These are phyloP conservation scores for Acorus calamus DNA, from an alignment of 106 monocot genomes.

Conservation along the genomic window DNA sequence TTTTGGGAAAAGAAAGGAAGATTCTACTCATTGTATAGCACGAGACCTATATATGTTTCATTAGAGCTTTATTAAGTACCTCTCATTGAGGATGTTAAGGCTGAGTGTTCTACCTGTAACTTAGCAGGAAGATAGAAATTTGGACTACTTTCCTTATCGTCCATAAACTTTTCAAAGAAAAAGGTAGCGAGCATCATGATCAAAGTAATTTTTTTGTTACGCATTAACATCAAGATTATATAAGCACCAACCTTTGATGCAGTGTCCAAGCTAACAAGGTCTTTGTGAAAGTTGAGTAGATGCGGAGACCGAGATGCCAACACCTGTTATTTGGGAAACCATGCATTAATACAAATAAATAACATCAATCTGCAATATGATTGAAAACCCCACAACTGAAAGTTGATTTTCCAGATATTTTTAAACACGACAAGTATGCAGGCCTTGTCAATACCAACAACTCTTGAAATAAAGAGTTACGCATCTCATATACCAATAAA, in stretches of 20 bases:
- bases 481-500: neutral
- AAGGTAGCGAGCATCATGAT: neutral
- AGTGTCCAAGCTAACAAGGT: slow-evolving; percentile 71
- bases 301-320: slow-evolving; percentile 72
- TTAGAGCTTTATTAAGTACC: too few relatives aligned
- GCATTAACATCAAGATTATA: slow-evolving; percentile 3
- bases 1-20: too few relatives aligned
- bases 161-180: too few relatives aligned
- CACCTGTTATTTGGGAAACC: slow-evolving; percentile 38
- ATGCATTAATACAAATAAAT: neutral
- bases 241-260: slow-evolving; percentile 66
- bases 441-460: too few relatives aligned
- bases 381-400: neutral
- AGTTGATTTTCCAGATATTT: neutral
- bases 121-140: too few relatives aligned
- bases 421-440: neutral
- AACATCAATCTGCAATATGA: neutral
- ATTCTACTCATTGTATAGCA: too few relatives aligned
- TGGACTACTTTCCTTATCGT: too few relatives aligned
- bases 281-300: slow-evolving; percentile 76
- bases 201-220: neutral
- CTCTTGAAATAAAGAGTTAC: neutral
- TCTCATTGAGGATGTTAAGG: too few relatives aligned
- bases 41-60: too few relatives aligned
- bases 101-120: too few relatives aligned